phyloP scores from a whole-genome alignment of 2,329 filamentous ascomycete species.

The Ophiostoma angusticollis region DNA sequence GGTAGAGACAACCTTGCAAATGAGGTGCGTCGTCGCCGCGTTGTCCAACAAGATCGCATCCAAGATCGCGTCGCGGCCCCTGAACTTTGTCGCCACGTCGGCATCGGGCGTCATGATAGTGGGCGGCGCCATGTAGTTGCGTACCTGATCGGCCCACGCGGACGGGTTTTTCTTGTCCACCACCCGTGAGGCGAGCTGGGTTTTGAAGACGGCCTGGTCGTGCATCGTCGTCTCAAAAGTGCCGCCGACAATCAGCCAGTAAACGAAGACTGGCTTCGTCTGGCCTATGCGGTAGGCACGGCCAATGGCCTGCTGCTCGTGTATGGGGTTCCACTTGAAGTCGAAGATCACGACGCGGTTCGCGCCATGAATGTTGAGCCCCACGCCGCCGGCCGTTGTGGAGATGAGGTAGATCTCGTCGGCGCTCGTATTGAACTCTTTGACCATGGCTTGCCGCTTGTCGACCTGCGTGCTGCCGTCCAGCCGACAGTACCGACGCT shows the following conservation, averaged over 20 bases:
- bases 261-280: constrained; percentile 67
- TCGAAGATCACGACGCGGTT: constrained; percentile 83
- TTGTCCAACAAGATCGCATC: constrained; percentile 30
- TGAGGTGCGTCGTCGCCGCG: constrained; percentile 23
- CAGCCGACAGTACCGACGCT: constrained; percentile 42
- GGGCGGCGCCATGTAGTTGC: constrained; percentile 48
- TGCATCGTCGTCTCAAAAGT: constrained; percentile 68
- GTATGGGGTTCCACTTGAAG: constrained; percentile 64
- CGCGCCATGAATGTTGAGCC: constrained; percentile 71
- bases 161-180: constrained; percentile 71
- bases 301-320: constrained; percentile 79
- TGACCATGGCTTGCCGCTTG: constrained; percentile 49
- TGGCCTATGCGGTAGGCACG: constrained; percentile 80
- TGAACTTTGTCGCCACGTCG: constrained; percentile 31
- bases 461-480: constrained; percentile 50
- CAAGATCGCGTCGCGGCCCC: constrained; percentile 52
- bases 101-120: constrained; percentile 37
- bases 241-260: constrained; percentile 64
- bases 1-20: constrained; percentile 49
- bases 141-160: constrained; percentile 47
- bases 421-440: constrained; percentile 51
- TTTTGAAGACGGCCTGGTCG: constrained; percentile 69
- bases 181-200: constrained; percentile 62
- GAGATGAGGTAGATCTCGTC: constrained; percentile 65
- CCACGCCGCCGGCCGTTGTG: constrained; percentile 67